Evolutionary conservation across 148 eudicot genomes (phyloP), one percentile per base, ranked within the genome.

Genomic region (Spergularia bocconei): DNA sequence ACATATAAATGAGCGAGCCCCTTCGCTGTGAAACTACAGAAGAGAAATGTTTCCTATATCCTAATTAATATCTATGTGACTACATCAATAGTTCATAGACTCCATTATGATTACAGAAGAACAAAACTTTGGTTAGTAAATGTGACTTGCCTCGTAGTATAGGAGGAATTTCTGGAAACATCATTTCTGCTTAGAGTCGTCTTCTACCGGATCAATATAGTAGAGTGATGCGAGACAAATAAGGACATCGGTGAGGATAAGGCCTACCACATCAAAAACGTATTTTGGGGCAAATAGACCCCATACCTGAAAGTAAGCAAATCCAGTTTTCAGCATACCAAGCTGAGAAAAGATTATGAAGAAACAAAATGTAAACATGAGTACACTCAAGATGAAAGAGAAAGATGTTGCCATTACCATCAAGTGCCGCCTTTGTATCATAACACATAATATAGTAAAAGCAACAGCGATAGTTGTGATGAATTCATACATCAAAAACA

Each of bases 271-370:
- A 76, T 95, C 99, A 60, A 95, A 95, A 56, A 95, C 97, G 72
- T 87, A 95, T 78, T 95, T 95, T 21, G 97, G 99, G 57, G 99
- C 94, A 83, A 95, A 95, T 71, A 95, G 83, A 39, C 99, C 99
- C 99, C 99, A 95, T 5, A 95, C 99, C 97, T 94, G 88, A 85
- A 88, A 73, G 48, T n/a, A 71, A 69, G 19, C 38, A 11, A 11
- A 17, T 4, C 57, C 3, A 68, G 21, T 33, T 17, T 17, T 67
- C 58, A 72, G 47, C 62, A 48, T 63, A 51, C 10, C 74, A 38
- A 68, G 47, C 65, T 14, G 23, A 4, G 12, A 50, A 21, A 13
- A 12, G 51, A 23, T 36, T 29, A 29, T 29, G 36, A n/a, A 36
- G 63, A 39, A 10, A 12, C 53, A 39, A 7, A 33, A 56, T 13